phyloP scores from a whole-genome alignment of 23 red algal species.

The Gracilaria vermiculophylla region DNA sequence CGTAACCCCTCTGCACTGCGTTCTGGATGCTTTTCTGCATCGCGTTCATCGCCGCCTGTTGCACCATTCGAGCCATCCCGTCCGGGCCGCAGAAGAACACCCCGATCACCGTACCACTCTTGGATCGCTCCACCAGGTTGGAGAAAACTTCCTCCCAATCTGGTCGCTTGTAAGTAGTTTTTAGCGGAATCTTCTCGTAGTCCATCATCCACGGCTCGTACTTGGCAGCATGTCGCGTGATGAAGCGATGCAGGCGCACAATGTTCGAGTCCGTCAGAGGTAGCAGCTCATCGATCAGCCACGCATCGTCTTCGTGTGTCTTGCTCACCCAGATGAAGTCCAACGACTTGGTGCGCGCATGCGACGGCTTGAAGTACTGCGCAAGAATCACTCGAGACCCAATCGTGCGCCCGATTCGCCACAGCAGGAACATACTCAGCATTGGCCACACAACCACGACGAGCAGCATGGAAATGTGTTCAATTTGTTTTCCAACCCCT shows the following conservation, averaged over 20 bases:
- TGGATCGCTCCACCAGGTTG: conserved; percentile 57
- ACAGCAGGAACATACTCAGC: conserved; percentile 55
- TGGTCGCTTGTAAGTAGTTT: conserved; percentile 69
- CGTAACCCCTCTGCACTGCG: conserved; percentile 38
- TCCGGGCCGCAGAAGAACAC: conserved; percentile 79
- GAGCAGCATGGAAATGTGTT: conserved; percentile 28
- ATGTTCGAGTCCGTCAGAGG: conserved; percentile 66
- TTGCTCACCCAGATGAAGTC: conserved; percentile 79
- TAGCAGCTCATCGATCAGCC: conserved; percentile 76
- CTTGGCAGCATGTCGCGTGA: conserved; percentile 62
- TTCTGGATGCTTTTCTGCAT: conserved; percentile 71
- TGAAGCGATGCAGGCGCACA: conserved; percentile 73
- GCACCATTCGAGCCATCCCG: conserved; percentile 65
- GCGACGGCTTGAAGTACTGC: conserved; percentile 64
- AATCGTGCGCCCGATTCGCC: conserved; percentile 64
- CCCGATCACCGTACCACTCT: conserved; percentile 72
- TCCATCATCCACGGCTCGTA: conserved; percentile 74
- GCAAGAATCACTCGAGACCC: conserved; percentile 74
- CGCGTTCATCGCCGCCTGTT: conserved; percentile 66
- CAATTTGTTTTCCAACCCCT: conserved; percentile 22
- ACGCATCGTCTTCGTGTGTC: conserved; percentile 62
- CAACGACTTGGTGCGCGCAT: conserved; percentile 65
- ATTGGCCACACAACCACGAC: conserved; percentile 67
- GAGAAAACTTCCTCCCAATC: conserved; percentile 72
- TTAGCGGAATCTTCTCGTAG: conserved; percentile 65